Evolutionary conservation across 441 rosid species (phyloP), one percentile per base, ranked within the genome.

Genomic region (Brassica hybrid): DNA sequence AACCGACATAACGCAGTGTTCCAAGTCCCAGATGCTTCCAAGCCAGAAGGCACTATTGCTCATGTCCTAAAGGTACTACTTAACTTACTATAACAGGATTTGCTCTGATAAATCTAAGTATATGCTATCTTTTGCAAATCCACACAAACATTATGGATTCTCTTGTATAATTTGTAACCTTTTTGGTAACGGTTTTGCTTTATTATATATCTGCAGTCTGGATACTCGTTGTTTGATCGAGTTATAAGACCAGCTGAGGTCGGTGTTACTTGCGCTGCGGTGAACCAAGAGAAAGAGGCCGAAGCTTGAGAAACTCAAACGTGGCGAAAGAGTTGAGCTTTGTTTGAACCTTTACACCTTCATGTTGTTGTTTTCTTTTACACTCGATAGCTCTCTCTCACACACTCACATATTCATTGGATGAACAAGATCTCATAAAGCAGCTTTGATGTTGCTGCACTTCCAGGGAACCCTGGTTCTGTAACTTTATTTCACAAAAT

Each of bases 181-280:
- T 66, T 58, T 18, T 60, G 57, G 12, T 76, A 19, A 56, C n/a
- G 21, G 17, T n/a, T 18, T 30, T 19, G 17, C 34, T 21, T 27
- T 43, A n/a, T 8, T 8, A 1, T 38, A 38, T 50, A 18, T 61
- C 59, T 82, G 79, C 90, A 95, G 99, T 66, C 89, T 14, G 99
- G 99, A 78, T 93, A 91, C 83, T 77, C 83, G 66, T 85, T 95
- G 18, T 74, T 86, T 36, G 96, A 93, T 57, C 88, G 96, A 66
- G 94, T 91, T 50, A 85, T 95, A 77, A 88, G 98, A 57, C 98
- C 98, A 14, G 99, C 97, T 4, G 96, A 95, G 76, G 99, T 94
- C 17, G 96, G 98, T 50, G 99, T 93, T 13, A 93, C 92, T 67
- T 83, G 77, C 60, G 87, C 78, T 0, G 85, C 67, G 73, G 91